phyloP scores from a whole-genome alignment of 2,329 filamentous ascomycete species.

The Diaporthe ampelina region DNA sequence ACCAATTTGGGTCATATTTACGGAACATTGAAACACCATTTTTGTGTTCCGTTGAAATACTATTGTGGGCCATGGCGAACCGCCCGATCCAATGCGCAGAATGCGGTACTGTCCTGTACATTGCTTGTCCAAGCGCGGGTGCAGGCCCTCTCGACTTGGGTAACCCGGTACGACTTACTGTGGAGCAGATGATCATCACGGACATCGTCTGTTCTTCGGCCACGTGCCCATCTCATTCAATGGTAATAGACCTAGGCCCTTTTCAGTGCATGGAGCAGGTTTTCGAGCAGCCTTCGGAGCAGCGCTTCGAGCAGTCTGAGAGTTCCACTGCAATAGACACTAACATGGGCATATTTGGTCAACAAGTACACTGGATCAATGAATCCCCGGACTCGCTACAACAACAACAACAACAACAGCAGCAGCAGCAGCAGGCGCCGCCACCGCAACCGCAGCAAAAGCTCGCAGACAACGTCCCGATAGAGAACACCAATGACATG shows the following conservation, averaged over 20 bases:
- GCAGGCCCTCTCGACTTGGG: neutral
- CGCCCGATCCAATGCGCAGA: neutral
- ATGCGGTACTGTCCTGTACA: neutral
- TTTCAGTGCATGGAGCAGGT: neutral
- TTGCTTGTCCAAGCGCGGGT: neutral
- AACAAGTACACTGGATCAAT: neutral
- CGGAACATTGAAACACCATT: neutral
- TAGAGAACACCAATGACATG: neutral
- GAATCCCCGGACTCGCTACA: neutral
- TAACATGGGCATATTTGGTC: neutral
- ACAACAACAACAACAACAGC: too few species aligned
- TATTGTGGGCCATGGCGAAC: neutral
- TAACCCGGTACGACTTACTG: neutral
- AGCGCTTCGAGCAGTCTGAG: too few species aligned
- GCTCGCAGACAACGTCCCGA: neutral
- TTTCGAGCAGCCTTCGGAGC: neutral
- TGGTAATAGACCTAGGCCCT: neutral
- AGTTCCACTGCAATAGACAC: too few species aligned
- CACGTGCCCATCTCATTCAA: neutral
- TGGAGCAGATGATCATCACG: neutral
- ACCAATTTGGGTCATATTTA: neutral
- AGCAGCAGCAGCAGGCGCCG: neutral
- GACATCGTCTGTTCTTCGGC: neutral
- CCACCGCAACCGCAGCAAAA: neutral
- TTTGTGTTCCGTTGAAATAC: neutral